Conservation (phyloP, 176 grass and related monocot species). For the Oropetium thomaeum region DNA sequence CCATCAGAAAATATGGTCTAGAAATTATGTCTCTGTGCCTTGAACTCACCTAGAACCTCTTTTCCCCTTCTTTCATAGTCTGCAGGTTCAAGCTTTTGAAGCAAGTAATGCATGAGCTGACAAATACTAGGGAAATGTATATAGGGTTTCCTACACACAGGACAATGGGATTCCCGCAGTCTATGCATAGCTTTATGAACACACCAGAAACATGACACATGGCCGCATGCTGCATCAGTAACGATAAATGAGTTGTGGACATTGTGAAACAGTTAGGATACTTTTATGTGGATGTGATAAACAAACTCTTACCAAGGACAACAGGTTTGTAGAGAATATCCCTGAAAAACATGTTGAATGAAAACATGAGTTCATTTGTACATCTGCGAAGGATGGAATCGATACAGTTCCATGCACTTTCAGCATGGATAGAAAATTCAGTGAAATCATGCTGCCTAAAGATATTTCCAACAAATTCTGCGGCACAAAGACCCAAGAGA, state of each 20-base stretch:
- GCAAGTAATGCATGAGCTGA: slow-evolving; percentile 72
- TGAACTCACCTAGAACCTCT: slow-evolving; percentile 68
- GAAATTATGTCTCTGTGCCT: neutral
- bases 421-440: neutral
- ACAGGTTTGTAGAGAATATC: slow-evolving; percentile 92
- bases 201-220: slow-evolving; percentile 94
- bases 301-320: slow-evolving; percentile 67
- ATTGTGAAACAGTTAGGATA: neutral
- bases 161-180: slow-evolving; percentile 49
- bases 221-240: slow-evolving; percentile 77
- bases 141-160: slow-evolving; percentile 74
- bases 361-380: slow-evolving; percentile 18
- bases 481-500: neutral
- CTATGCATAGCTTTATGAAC: slow-evolving; percentile 60
- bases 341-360: slow-evolving; percentile 47
- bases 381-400: slow-evolving; percentile 1
- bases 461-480: neutral
- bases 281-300: slow-evolving; percentile 19
- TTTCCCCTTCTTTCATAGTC: slow-evolving; percentile 78
- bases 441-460: neutral
- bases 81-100: slow-evolving; percentile 73
- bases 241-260: slow-evolving; percentile 23
- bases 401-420: neutral
- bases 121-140: slow-evolving; percentile 85
- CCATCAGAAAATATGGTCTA: neutral